These are phyloP conservation scores for Sphaceloma murrayae DNA, from an alignment of 2,329 filamentous ascomycete genomes.

Conservation along the genomic window DNA sequence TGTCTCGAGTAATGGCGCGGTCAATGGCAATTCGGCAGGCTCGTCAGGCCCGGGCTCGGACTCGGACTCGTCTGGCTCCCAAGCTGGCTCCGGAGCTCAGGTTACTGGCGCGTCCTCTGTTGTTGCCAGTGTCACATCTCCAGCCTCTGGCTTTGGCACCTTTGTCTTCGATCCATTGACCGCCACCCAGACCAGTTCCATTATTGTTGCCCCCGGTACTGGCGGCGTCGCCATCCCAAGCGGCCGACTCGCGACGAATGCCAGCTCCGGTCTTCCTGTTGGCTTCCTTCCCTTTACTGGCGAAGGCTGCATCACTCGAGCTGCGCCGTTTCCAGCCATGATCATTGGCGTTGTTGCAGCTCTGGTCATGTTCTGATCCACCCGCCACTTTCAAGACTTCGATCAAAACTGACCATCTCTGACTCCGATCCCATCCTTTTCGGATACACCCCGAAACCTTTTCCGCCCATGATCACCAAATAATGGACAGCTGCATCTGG, in stretches of 20 bases:
- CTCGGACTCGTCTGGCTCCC: conserved; percentile 10
- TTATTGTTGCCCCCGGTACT: conserved; percentile 4
- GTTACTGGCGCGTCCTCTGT: conserved; percentile 13
- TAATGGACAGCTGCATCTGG: conserved; percentile 10
- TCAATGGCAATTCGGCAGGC: neutral
- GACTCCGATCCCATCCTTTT: too few relatives aligned
- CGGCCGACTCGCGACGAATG: neutral
- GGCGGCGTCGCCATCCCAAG: conserved; percentile 4
- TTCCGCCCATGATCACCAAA: neutral
- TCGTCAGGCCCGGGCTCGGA: neutral
- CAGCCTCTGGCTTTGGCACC: conserved; percentile 11
- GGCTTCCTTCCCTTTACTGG: conserved; percentile 13
- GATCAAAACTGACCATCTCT: neutral
- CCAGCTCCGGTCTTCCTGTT: neutral
- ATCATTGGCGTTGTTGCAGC: conserved; percentile 9
- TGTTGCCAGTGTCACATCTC: conserved; percentile 9
- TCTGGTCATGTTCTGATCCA: conserved; percentile 14
- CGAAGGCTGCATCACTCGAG: neutral
- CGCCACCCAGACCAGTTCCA: neutral
- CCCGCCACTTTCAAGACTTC: neutral
- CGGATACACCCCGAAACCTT: too few relatives aligned
- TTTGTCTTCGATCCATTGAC: conserved; percentile 7
- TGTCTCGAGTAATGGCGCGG: conserved; percentile 1
- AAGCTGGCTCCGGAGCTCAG: conserved; percentile 7
- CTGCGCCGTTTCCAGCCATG: conserved; percentile 2